Evolutionary conservation across 768 basidiomycete genomes (phyloP).

Genomic region (Pholiota conissans): DNA sequence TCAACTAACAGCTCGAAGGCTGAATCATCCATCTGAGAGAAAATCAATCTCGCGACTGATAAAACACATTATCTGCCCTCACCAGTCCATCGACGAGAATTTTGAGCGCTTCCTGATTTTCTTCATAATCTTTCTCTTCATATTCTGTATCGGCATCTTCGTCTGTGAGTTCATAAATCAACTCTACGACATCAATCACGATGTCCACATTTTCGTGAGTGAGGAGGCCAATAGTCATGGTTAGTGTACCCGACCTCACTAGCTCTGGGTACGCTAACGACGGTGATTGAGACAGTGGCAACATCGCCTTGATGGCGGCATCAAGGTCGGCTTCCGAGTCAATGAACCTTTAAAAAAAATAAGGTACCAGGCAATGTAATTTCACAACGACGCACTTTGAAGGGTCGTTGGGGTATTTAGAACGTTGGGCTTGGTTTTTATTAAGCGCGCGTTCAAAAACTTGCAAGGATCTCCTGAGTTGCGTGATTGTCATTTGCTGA

Average conservation of each 20-base stretch:
- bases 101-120: constrained; percentile 67
- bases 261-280: constrained; percentile 87
- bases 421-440: constrained; percentile 95
- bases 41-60: background rate
- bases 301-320: constrained; percentile 76
- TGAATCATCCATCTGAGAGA: constrained; percentile 73
- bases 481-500: constrained; percentile 67
- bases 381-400: constrained; percentile 60
- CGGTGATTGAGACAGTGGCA: constrained; percentile 88
- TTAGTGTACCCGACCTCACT: constrained; percentile 69
- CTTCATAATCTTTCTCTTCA: constrained; percentile 58
- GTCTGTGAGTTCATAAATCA: constrained; percentile 92
- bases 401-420: constrained; percentile 93
- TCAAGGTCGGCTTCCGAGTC: constrained; percentile 98
- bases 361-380: background rate
- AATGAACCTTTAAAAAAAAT: constrained; percentile 71
- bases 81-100: constrained; percentile 78
- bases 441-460: constrained; percentile 86
- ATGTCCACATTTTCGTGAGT: constrained; percentile 98
- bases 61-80: too few relatives aligned
- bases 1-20: constrained; percentile 87
- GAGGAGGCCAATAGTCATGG: constrained; percentile 78
- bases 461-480: constrained; percentile 71
- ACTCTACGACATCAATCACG: constrained; percentile 91
- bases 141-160: constrained; percentile 91